Evolutionary conservation across 257 asterid species (phyloP), one percentile per base, ranked within the genome.

Genomic region (Linaria vulgaris): DNA sequence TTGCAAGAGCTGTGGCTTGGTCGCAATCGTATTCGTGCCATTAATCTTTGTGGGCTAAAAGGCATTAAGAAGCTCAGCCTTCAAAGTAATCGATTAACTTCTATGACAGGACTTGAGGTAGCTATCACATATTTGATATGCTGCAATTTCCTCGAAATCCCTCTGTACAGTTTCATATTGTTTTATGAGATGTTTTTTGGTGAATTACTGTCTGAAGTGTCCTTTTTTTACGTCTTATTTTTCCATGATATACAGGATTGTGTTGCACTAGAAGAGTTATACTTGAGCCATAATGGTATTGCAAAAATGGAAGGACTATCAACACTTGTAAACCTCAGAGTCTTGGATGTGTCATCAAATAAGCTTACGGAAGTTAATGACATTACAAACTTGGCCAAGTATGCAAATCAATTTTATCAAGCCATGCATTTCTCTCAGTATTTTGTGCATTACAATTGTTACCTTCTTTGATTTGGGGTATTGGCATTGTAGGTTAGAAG

Each of bases 1-100:
- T 82, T 94, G 75, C 87, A 90, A 83, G 99, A 94, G 87, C 74
- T 94, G 55, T 94, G 97, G 99, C 95, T 94, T 31, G 99, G 99
- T 49, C 96, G 95, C 66, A 94, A 94, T 69, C 96, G 99, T 47
- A 90, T 94, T 47, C 87, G 90, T 65, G 69, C 76, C 46, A 82
- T 94, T 70, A 71, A 94, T 68, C 82, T 94, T 16, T 90, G 97
- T 39, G 97, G 99, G 62, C 75, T 94, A 80, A 94, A 78, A 87
- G 75, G 90, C 84, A 84, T 94, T 61, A 85, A 79, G 78, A 94
- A 90, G 87, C 85, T 94, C 62, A 94, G 97, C 87, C 83, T 94
- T 79, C 99, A 94, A 83, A 94, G 97, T 76, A 94, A 94, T 70
- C 94, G 97, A 20, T 71, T 94, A 59, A 90, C 94, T 49, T 83